These are phyloP conservation scores for Fabrea salina DNA, from an alignment of 169 alveolate genomes.

Conservation along the genomic window DNA sequence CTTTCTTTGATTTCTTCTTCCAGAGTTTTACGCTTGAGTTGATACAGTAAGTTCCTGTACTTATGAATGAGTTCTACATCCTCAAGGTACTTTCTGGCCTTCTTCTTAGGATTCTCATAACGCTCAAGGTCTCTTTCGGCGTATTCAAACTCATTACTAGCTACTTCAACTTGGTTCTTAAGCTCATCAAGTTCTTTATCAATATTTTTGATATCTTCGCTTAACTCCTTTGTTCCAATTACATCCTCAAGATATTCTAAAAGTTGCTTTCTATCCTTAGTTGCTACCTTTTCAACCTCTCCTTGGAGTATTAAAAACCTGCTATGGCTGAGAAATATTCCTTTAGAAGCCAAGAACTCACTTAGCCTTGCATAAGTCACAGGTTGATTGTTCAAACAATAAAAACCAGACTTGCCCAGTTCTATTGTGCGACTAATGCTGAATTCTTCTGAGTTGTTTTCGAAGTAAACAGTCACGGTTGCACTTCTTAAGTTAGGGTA, in stretches of 20 bases:
- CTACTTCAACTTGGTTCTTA: slow-evolving; percentile 41
- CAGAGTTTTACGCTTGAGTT: neutral
- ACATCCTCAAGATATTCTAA: slow-evolving; percentile 97
- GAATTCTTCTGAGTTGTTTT: slow-evolving; percentile 25
- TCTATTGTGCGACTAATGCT: slow-evolving; percentile 44
- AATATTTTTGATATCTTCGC: slow-evolving; percentile 60
- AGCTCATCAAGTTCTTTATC: slow-evolving; percentile 35
- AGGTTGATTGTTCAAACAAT: slow-evolving; percentile 83
- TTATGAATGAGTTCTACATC: slow-evolving; percentile 21
- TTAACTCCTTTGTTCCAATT: slow-evolving; percentile 89
- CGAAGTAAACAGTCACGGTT: neutral
- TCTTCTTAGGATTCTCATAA: slow-evolving; percentile 42
- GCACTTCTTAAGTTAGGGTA: slow-evolving; percentile 12
- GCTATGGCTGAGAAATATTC: slow-evolving; percentile 94
- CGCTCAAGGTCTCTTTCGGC: slow-evolving; percentile 48
- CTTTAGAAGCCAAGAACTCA: slow-evolving; percentile 83
- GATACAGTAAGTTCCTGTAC: slow-evolving; percentile 32
- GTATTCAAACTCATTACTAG: slow-evolving; percentile 42
- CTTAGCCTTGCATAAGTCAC: slow-evolving; percentile 90
- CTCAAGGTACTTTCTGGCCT: slow-evolving; percentile 26
- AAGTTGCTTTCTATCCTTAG: slow-evolving; percentile 89
- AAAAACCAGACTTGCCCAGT: slow-evolving; percentile 46
- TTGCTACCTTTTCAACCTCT: slow-evolving; percentile 96
- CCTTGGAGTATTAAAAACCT: slow-evolving; percentile 94
- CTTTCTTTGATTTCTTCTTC: slow-evolving; percentile 45